Percentiles rank a stretch among this genome's conserved stretches.
Conservation (phyloP, 2,329 filamentous ascomycete genomes). For the Colletotrichum tofieldiae region DNA sequence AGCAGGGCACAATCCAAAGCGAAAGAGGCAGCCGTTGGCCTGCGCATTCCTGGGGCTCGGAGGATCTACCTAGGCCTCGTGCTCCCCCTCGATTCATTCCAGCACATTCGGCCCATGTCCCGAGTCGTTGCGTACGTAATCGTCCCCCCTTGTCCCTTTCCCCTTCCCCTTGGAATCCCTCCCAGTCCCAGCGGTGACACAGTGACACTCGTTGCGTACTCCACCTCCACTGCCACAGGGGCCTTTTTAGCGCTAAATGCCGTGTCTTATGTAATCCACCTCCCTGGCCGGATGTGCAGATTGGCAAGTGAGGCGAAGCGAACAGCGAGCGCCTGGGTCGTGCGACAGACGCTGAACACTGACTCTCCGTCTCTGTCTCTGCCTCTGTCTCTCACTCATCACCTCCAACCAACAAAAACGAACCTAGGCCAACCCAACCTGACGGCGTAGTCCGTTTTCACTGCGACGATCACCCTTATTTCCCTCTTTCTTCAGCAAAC, state of each 20-base stretch:
- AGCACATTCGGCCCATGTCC: slow-evolving; percentile 26
- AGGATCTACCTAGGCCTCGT: background rate
- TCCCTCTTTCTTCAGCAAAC: slow-evolving; percentile 34
- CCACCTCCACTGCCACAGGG: slow-evolving; percentile 26
- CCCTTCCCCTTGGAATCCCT: background rate
- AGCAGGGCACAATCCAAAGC: background rate
- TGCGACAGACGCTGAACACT: slow-evolving; percentile 11
- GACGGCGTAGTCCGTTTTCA: slow-evolving; percentile 18
- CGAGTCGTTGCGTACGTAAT: slow-evolving; percentile 3
- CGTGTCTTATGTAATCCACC: slow-evolving; percentile 3
- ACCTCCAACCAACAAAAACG: background rate
- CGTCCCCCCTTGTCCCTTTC: background rate
- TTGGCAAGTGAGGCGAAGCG: slow-evolving; percentile 10
- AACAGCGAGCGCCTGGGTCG: slow-evolving; percentile 11
- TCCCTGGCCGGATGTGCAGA: background rate
- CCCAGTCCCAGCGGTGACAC: background rate
- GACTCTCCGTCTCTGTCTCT: slow-evolving; percentile 2
- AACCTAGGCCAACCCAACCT: slow-evolving; percentile 18
- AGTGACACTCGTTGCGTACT: background rate
- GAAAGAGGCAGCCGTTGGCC: slow-evolving; percentile 12
- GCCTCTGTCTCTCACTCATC: background rate
- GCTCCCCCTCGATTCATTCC: slow-evolving; percentile 10
- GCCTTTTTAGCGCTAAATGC: slow-evolving; percentile 1
- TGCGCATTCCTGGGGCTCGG: background rate
- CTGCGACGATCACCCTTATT: slow-evolving; percentile 20